Evolutionary conservation across 2,329 filamentous ascomycete genomes (phyloP).

Genomic region (Fusarium pininemorale): DNA sequence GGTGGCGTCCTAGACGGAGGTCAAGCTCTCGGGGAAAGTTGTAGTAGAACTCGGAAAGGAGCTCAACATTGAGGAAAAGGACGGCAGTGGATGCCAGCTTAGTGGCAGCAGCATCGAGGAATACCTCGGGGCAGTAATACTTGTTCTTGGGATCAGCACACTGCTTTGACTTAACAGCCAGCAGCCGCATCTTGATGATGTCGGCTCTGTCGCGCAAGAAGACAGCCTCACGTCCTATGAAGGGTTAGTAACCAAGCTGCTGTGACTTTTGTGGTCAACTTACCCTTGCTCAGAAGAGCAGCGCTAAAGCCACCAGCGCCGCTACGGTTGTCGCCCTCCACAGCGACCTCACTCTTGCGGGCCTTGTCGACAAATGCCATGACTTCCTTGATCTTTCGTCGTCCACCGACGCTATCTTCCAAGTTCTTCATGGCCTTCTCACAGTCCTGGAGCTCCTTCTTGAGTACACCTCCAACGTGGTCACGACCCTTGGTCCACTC

Average conservation of each 20-base stretch:
- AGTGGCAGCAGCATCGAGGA: conserved; percentile 95
- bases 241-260: conserved; percentile 38
- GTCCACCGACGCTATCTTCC: conserved; percentile 81
- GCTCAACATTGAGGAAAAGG: conserved; percentile 95
- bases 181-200: conserved; percentile 87
- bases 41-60: conserved; percentile 97
- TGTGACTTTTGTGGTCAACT: conserved; percentile 31
- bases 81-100: conserved; percentile 96
- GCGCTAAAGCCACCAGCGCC: conserved; percentile 95
- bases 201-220: conserved; percentile 93
- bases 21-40: conserved; percentile 96
- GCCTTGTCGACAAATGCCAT: conserved; percentile 91
- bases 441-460: conserved; percentile 85
- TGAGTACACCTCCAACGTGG: conserved; percentile 82
- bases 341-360: conserved; percentile 81
- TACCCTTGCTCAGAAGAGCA: conserved; percentile 83
- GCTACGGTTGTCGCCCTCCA: conserved; percentile 83
- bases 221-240: conserved; percentile 83
- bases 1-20: conserved; percentile 80
- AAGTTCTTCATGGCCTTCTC: conserved; percentile 80
- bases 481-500: conserved; percentile 91
- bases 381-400: conserved; percentile 87
- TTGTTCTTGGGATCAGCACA: conserved; percentile 87
- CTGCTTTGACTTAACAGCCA: conserved; percentile 90
- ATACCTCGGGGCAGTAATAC: conserved; percentile 96